Evolutionary conservation across 2,329 filamentous ascomycete genomes (phyloP).

Genomic region (Polytolypa hystricis): DNA sequence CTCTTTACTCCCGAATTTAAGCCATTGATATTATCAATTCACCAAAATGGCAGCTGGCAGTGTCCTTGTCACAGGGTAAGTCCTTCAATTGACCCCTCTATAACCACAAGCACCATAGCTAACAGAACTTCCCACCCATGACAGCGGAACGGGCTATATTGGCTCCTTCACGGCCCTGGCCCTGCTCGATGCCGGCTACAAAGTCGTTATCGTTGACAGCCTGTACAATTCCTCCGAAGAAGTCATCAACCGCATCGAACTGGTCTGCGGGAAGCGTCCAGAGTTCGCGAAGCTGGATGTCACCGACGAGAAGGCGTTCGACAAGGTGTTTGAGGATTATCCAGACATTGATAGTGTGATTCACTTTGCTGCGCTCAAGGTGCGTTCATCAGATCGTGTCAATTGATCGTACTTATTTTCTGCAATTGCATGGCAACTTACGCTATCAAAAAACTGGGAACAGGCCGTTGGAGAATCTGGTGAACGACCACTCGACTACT

Average conservation of each 20-base stretch:
- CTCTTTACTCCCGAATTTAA: too few species aligned
- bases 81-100: too few species aligned
- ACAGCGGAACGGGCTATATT: constrained; percentile 95
- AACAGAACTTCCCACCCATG: constrained; percentile 15
- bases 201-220: constrained; percentile 93
- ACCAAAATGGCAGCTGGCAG: constrained; percentile 73
- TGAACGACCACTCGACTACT: constrained; percentile 94
- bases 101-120: constrained; percentile 16
- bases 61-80: constrained; percentile 85
- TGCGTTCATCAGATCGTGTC: constrained; percentile 26
- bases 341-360: constrained; percentile 96
- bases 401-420: not conserved
- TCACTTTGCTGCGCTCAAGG: constrained; percentile 96
- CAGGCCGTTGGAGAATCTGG: constrained; percentile 91
- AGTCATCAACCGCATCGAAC: constrained; percentile 86
- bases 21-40: too few species aligned
- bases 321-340: constrained; percentile 78
- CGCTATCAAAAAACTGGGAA: too few species aligned
- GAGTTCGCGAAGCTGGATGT: constrained; percentile 78
- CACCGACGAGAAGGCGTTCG: constrained; percentile 70
- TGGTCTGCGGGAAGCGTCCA: constrained; percentile 80
- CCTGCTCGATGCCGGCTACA: constrained; percentile 86
- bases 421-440: not conserved
- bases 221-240: constrained; percentile 94
- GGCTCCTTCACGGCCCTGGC: constrained; percentile 92